phyloP scores from a whole-genome alignment of 208 protist genomes.

The Entamoeba histolytica region DNA sequence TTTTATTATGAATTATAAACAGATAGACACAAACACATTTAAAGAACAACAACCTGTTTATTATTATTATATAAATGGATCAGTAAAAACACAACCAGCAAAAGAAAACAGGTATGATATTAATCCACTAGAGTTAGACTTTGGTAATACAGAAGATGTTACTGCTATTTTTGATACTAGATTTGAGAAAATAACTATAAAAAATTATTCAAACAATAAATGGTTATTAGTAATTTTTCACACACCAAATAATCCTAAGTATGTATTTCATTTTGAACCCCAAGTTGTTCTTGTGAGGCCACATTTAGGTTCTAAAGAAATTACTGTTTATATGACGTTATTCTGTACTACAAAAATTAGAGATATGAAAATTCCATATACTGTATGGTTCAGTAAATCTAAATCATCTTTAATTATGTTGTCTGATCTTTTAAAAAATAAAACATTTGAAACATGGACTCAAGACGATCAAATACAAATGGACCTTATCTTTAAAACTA shows the following conservation, averaged over 20 bases:
- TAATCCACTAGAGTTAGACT: background rate
- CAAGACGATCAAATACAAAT: background rate
- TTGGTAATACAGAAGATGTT: background rate
- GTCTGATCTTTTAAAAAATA: background rate
- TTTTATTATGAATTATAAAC: background rate
- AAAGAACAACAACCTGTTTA: background rate
- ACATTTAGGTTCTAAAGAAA: background rate
- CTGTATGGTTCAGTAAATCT: background rate
- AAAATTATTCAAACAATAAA: background rate
- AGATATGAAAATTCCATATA: background rate
- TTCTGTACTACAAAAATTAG: background rate
- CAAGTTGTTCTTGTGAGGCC: background rate
- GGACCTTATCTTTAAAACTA: background rate
- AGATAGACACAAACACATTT: background rate
- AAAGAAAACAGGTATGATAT: background rate
- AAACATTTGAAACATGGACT: background rate
- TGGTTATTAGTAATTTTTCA: background rate
- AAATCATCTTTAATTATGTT: background rate
- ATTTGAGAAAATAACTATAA: background rate
- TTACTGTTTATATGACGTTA: background rate
- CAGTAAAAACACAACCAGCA: background rate
- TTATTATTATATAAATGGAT: background rate
- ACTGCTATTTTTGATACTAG: background rate
- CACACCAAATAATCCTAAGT: background rate
- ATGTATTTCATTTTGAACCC: background rate